phyloP scores from a whole-genome alignment of 202 grass and related monocot species.

The Musa balbisiana region DNA sequence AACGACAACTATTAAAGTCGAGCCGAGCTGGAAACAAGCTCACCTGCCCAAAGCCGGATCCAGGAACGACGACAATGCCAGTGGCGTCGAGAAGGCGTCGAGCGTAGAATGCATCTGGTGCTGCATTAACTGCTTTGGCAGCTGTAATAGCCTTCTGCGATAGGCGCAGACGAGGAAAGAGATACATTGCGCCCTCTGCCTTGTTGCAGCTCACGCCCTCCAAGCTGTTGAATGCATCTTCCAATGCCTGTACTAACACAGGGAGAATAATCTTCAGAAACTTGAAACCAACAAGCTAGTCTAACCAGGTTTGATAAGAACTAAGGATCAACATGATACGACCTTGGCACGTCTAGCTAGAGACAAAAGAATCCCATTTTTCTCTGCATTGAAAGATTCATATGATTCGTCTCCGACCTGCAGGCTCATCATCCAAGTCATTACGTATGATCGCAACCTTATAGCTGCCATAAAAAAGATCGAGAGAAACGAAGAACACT shows the following conservation, averaged over 20 bases:
- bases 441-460: background rate
- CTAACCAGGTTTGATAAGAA: background rate
- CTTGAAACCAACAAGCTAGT: background rate
- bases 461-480: background rate
- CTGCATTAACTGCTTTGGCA: constrained; percentile 15
- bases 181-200: constrained; percentile 49
- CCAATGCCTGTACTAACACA: constrained; percentile 32
- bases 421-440: constrained; percentile 27
- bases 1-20: no score
- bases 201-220: constrained; percentile 52
- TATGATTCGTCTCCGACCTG: constrained; percentile 52
- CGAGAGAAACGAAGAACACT: background rate
- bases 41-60: constrained; percentile 60
- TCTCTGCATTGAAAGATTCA: constrained; percentile 44
- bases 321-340: background rate
- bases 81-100: constrained; percentile 42
- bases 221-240: constrained; percentile 35
- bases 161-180: constrained; percentile 53
- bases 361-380: constrained; percentile 37
- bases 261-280: background rate
- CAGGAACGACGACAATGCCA: constrained; percentile 51
- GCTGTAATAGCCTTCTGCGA: constrained; percentile 36
- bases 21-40: background rate
- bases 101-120: constrained; percentile 46
- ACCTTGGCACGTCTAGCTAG: constrained; percentile 45